Conservation (phyloP, 371 early-diverging fungal species). For the Rhizopus arrhizus region DNA sequence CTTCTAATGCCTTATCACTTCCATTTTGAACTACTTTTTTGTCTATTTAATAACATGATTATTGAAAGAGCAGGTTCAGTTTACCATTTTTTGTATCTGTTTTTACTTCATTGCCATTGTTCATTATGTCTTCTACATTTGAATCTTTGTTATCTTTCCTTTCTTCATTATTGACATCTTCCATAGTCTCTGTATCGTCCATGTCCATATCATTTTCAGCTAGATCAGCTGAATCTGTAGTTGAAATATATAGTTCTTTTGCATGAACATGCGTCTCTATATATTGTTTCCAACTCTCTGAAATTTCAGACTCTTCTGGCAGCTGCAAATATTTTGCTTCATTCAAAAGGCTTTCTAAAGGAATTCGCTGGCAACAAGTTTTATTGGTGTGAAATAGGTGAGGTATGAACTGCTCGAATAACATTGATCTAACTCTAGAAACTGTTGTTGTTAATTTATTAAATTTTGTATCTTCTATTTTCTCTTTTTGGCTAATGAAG, state of each 20-base stretch:
- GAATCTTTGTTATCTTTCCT: not conserved
- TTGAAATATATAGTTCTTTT: not conserved
- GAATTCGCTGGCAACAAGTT: conserved; percentile 37
- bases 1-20: not conserved
- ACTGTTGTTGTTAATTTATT: conserved; percentile 38
- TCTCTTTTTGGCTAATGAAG: conserved; percentile 43
- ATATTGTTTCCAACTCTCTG: conserved; percentile 22
- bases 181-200: not conserved
- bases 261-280: conserved; percentile 12
- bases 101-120: not conserved
- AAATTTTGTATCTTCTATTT: conserved; percentile 11
- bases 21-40: not conserved
- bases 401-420: conserved; percentile 74
- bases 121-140: conserved; percentile 5
- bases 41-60: not conserved
- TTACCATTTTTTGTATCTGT: conserved; percentile 1
- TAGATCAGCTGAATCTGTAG: not conserved
- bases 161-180: conserved; percentile 5
- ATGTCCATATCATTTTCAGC: too few relatives aligned
- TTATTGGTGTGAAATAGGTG: conserved; percentile 47
- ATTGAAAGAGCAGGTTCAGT: not conserved
- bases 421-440: conserved; percentile 70
- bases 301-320: conserved; percentile 20
- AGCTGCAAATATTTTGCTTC: conserved; percentile 10
- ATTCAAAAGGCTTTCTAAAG: conserved; percentile 9